Evolutionary conservation across 1,284 basidiomycete genomes (phyloP).

Genomic region (Apiotrichum porosum): DNA sequence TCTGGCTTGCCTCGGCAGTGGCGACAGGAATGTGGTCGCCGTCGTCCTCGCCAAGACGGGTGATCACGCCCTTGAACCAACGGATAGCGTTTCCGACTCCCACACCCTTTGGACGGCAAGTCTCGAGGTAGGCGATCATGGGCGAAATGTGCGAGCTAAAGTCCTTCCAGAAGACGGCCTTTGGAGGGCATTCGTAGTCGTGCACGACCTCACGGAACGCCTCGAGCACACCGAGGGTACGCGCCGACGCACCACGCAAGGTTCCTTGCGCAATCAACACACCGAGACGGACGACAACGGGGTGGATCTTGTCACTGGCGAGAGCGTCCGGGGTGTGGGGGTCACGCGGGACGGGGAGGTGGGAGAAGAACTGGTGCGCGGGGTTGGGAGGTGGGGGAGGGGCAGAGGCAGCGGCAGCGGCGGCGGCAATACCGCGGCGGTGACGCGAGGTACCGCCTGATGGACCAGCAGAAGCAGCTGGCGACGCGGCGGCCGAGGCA

Average conservation of each 20-base stretch:
- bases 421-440: constrained; percentile 11
- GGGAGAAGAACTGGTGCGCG: constrained; percentile 54
- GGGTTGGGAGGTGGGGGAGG: constrained; percentile 16
- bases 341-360: constrained; percentile 55
- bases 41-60: constrained; percentile 76
- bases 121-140: constrained; percentile 49
- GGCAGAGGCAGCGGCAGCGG: constrained; percentile 16
- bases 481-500: background rate
- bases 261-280: constrained; percentile 41
- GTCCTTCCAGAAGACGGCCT: constrained; percentile 46
- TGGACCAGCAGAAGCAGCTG: background rate
- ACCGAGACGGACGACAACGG: constrained; percentile 43
- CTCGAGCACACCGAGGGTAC: constrained; percentile 51
- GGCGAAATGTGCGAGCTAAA: constrained; percentile 44
- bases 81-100: constrained; percentile 50
- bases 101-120: constrained; percentile 47
- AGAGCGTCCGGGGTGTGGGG: constrained; percentile 33
- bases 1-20: constrained; percentile 83
- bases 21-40: constrained; percentile 66
- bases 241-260: constrained; percentile 49
- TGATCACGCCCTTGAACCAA: constrained; percentile 94
- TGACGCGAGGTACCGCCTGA: constrained; percentile 9
- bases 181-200: constrained; percentile 44
- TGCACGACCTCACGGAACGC: constrained; percentile 51
- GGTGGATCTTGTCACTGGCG: constrained; percentile 37